Evolutionary conservation across 371 early-diverging fungal genomes (phyloP), one percentile per base, ranked within the genome.

Genomic region (Syncephalastrum monosporum): DNA sequence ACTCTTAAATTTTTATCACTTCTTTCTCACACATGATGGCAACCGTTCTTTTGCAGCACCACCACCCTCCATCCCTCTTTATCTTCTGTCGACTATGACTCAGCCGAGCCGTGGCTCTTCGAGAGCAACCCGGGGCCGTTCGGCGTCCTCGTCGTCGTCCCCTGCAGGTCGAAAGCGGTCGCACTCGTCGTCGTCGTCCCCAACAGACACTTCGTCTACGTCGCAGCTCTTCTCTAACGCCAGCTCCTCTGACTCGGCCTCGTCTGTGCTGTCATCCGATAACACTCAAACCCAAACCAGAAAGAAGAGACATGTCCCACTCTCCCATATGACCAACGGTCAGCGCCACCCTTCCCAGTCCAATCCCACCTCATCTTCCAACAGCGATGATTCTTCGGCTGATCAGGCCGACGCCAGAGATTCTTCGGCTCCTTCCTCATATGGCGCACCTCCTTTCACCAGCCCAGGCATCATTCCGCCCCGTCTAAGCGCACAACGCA

Each of bases 401-500:
- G 46, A 24, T 44, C 19, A 12, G 21, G 17, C 29, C 47, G 19
- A 33, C 10, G 12, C 7, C 38, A 33, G 38, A 33, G 38, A 33
- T 10, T 33, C 38, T 33, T 33, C 15, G 47, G 14, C 47, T 27
- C 29, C 45, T 55, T 23, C 24, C 33, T 14, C 46, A 14, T 25
- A 16, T 55, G 17, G 14, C 8, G n/a, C 50, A 54, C 21, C 54
- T 12, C n/a, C 43, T 44, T 21, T 21, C 41, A 17, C 43, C 19
- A 33, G 38, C 12, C 38, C 38, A 33, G 38, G 38, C 23, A 17
- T 21, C 38, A 46, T 43, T 5, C 38, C 38, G 19, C 44, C 57
- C 45, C 45, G 44, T 4, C 23, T 61, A 1, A 27, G 61, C 16
- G 56, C 61, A 5, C 74, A 74, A 50, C 59, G 82, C 42, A 89